Conservation (phyloP, 306 rosid genomes). For the Begonia masoniana region DNA sequence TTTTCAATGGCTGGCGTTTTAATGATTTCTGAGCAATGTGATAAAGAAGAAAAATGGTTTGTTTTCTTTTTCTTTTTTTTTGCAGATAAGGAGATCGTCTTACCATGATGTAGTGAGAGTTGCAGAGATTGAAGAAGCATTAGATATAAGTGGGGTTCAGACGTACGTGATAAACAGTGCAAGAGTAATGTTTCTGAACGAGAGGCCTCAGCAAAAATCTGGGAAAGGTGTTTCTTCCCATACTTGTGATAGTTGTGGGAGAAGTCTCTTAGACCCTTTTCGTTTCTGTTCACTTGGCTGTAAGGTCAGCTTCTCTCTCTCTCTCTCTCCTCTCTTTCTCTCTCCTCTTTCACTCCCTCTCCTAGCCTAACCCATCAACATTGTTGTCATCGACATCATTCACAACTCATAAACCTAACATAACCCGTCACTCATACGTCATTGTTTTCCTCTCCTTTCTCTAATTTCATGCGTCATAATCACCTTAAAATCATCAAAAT, state of each 20-base stretch:
- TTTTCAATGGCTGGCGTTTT: neutral
- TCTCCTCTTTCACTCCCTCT: no score
- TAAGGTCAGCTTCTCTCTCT: constrained; percentile 39
- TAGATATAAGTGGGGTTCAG: constrained; percentile 76
- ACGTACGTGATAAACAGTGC: constrained; percentile 91
- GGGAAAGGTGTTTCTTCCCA: constrained; percentile 48
- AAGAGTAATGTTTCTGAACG: constrained; percentile 69
- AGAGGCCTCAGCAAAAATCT: constrained; percentile 80
- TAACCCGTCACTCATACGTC: constrained; percentile 45
- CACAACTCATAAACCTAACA: constrained; percentile 25
- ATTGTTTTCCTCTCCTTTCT: constrained; percentile 26
- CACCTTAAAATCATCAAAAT: constrained; percentile 1
- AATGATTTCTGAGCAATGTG: no score
- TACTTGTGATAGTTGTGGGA: constrained; percentile 74
- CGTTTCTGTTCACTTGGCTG: constrained; percentile 87
- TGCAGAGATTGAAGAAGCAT: constrained; percentile 47
- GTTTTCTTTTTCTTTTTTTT: neutral
- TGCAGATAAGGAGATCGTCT: constrained; percentile 73
- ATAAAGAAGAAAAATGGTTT: neutral
- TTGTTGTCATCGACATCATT: constrained; percentile 13
- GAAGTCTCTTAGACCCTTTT: constrained; percentile 71
- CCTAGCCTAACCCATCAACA: neutral
- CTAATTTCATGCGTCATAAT: constrained; percentile 15
- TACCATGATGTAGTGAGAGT: constrained; percentile 93
- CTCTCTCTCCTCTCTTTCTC: neutral